Conservation (phyloP, 73 alveolate species). For the Paramecium bursaria region DNA sequence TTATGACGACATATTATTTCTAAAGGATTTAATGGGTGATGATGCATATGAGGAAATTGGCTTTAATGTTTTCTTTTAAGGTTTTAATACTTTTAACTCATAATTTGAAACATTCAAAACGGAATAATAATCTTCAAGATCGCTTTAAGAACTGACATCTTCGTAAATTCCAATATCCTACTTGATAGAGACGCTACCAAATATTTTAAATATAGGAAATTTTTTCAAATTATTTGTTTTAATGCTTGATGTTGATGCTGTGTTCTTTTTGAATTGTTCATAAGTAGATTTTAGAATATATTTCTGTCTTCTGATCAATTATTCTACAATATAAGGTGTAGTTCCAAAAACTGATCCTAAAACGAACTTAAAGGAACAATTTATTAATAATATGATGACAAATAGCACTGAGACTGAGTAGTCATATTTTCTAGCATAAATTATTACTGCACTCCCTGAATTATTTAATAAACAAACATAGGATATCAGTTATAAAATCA, state of each 20-base stretch:
- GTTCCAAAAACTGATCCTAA: background rate
- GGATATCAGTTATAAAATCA: background rate
- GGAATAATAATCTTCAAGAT: constrained; percentile 8
- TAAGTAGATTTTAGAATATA: constrained; percentile 2
- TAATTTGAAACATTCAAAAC: background rate
- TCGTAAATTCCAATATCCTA: constrained; percentile 5
- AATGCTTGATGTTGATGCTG: too few relatives aligned
- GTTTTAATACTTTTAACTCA: background rate
- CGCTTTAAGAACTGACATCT: background rate
- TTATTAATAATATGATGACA: background rate
- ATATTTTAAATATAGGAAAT: constrained; percentile 41
- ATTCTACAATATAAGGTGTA: background rate
- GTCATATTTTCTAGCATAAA: constrained; percentile 35
- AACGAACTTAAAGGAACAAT: constrained; percentile 9
- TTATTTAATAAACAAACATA: background rate
- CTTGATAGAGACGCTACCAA: too few relatives aligned
- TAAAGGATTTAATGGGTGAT: too few relatives aligned
- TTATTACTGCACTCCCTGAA: background rate
- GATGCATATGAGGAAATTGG: too few relatives aligned
- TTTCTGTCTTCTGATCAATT: background rate
- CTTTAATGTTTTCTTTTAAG: too few relatives aligned
- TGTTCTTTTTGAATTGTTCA: constrained; percentile 2
- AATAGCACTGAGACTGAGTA: background rate
- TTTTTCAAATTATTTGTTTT: constrained; percentile 2
- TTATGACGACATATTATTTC: too few relatives aligned